Evolutionary conservation across 1,284 basidiomycete species (phyloP).

Genomic region (Melampsora larici-populina): DNA sequence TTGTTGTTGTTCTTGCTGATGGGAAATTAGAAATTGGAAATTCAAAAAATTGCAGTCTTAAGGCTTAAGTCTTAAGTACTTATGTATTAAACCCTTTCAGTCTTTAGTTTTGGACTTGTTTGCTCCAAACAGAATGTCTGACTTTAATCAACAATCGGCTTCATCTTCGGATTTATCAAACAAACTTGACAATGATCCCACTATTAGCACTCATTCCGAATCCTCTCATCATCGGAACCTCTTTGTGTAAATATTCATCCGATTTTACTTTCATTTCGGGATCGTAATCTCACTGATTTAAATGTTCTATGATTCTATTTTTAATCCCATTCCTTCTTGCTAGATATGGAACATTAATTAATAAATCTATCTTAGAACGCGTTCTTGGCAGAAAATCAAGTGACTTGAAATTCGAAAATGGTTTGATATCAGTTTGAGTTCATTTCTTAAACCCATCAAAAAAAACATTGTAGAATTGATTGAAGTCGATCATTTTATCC

Average conservation of each 20-base stretch:
- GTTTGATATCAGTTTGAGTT: too few species aligned
- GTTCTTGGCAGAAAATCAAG: too few species aligned
- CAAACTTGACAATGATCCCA: not conserved
- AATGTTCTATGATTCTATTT: too few species aligned
- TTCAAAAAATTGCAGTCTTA: not conserved
- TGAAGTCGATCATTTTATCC: too few species aligned
- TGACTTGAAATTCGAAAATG: too few species aligned
- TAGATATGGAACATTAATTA: too few species aligned
- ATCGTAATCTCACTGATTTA: too few species aligned
- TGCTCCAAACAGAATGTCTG: not conserved
- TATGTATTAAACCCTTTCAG: not conserved
- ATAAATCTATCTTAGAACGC: too few species aligned
- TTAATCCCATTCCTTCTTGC: too few species aligned
- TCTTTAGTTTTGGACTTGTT: not conserved
- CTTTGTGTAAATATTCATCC: not conserved
- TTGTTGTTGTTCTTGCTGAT: not conserved
- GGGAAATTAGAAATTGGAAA: not conserved
- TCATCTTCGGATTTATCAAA: not conserved
- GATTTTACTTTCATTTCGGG: too few species aligned
- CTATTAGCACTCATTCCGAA: not conserved
- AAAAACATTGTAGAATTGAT: too few species aligned
- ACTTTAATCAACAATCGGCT: not conserved
- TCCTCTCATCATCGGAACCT: not conserved
- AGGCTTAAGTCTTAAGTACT: not conserved
- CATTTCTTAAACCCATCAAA: too few species aligned